Percentiles rank a stretch among this genome's conserved stretches.
Evolutionary conservation across 2,329 filamentous ascomycete genomes (phyloP).

Genomic region (Lasiodiplodia citricola): DNA sequence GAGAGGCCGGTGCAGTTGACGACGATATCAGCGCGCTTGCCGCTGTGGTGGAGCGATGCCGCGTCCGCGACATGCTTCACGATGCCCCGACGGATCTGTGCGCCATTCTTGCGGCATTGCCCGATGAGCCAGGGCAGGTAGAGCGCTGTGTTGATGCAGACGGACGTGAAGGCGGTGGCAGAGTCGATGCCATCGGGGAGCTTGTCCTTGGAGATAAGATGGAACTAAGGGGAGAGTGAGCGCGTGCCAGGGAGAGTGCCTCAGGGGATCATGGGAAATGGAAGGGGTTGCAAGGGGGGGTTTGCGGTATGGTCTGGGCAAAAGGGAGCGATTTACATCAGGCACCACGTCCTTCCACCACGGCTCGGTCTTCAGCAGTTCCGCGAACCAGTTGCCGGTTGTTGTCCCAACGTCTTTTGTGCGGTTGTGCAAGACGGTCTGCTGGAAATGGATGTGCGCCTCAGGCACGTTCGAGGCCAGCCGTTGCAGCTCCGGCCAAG

Average conservation of each 20-base stretch:
- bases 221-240: conserved; percentile 56
- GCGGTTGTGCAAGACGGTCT: conserved; percentile 62
- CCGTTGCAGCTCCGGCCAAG: conserved; percentile 51
- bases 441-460: conserved; percentile 80
- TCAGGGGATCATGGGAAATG: conserved; percentile 6
- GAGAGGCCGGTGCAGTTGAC: conserved; percentile 86
- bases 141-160: conserved; percentile 89
- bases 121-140: conserved; percentile 87
- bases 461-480: conserved; percentile 69
- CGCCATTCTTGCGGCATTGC: conserved; percentile 76
- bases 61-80: conserved; percentile 75
- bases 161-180: conserved; percentile 77
- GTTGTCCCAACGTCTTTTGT: conserved; percentile 65
- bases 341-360: conserved; percentile 77
- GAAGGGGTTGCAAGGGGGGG: background rate
- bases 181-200: conserved; percentile 71
- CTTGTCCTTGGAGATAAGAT: conserved; percentile 59
- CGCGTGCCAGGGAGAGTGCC: background rate
- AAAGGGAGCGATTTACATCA: conserved; percentile 54
- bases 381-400: conserved; percentile 66
- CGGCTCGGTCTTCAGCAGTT: conserved; percentile 69
- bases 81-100: conserved; percentile 56
- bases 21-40: conserved; percentile 67
- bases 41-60: conserved; percentile 61
- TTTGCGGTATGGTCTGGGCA: conserved; percentile 31